These are phyloP conservation scores for Nitzschia palea DNA, from an alignment of 108 stramenopile species.

Conservation along the genomic window DNA sequence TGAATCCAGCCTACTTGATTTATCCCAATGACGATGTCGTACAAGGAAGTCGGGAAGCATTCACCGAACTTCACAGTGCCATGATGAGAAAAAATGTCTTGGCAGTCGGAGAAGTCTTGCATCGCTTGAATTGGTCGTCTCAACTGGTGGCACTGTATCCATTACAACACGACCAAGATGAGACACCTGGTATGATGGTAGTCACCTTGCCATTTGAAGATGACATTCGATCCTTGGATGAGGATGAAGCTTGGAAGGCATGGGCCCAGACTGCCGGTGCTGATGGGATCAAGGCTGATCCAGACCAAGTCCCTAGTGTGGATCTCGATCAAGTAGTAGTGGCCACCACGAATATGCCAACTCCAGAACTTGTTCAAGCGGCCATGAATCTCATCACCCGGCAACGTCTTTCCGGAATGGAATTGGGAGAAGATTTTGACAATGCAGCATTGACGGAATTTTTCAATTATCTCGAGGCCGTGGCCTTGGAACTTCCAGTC, in stretches of 20 bases:
- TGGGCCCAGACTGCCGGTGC: constrained; percentile 4
- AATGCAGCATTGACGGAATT: constrained; percentile 70
- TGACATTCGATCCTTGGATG: constrained; percentile 43
- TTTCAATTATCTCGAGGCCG: constrained; percentile 65
- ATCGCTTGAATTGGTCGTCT: constrained; percentile 40
- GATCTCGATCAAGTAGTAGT: background rate
- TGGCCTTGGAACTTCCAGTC: constrained; percentile 50
- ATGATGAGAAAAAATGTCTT: constrained; percentile 74
- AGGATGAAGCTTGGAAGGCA: constrained; percentile 26
- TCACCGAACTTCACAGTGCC: constrained; percentile 55
- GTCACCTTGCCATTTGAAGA: constrained; percentile 65
- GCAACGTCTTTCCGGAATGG: constrained; percentile 23
- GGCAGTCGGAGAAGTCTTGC: constrained; percentile 68
- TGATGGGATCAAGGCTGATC: background rate
- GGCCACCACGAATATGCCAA: constrained; percentile 19
- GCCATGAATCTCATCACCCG: constrained; percentile 53
- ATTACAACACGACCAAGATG: constrained; percentile 31
- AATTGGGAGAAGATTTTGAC: constrained; percentile 56
- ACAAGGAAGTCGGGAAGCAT: constrained; percentile 52
- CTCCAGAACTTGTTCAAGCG: constrained; percentile 51
- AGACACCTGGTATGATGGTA: constrained; percentile 50
- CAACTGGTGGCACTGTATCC: constrained; percentile 69
- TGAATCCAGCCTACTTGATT: constrained; percentile 37
- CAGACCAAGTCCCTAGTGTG: constrained; percentile 1
- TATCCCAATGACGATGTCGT: constrained; percentile 55